These are phyloP conservation scores for Lindgomyces ingoldianus DNA, from an alignment of 495 filamentous ascomycete species.

Conservation along the genomic window DNA sequence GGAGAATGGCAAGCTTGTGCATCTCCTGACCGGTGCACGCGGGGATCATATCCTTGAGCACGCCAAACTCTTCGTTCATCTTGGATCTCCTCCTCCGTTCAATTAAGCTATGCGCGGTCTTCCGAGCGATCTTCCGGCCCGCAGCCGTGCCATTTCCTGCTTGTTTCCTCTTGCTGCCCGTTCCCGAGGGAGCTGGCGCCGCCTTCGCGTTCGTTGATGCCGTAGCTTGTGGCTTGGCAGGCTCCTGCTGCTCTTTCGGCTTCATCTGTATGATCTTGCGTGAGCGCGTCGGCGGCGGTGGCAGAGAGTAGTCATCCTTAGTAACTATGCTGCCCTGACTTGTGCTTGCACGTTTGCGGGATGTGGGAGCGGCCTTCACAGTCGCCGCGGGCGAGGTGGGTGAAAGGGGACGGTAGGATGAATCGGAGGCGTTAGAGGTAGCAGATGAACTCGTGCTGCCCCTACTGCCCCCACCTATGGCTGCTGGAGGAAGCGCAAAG, in stretches of 20 bases:
- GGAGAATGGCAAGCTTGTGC: constrained; percentile 96
- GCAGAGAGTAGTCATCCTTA: constrained; percentile 67
- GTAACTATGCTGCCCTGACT: constrained; percentile 15
- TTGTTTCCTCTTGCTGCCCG: constrained; percentile 68
- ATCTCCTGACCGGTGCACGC: constrained; percentile 90
- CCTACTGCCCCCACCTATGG: constrained; percentile 51
- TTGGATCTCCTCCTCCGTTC: constrained; percentile 88
- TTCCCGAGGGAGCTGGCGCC: constrained; percentile 29
- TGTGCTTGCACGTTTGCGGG: constrained; percentile 45
- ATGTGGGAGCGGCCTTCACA: constrained; percentile 54
- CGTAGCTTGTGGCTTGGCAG: constrained; percentile 2
- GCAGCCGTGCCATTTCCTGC: constrained; percentile 70
- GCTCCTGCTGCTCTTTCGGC: constrained; percentile 53
- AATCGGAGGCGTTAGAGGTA: constrained; percentile 49
- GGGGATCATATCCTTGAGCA: constrained; percentile 93
- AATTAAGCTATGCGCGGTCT: constrained; percentile 95
- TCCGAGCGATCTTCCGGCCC: constrained; percentile 88
- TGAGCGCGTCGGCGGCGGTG: constrained; percentile 86
- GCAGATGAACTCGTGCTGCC: constrained; percentile 48
- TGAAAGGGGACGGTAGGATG: constrained; percentile 56
- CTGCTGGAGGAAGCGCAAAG: constrained; percentile 85
- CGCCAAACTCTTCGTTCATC: constrained; percentile 98
- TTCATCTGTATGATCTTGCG: constrained; percentile 99
- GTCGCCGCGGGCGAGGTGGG: constrained; percentile 62
- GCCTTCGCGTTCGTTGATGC: constrained; percentile 32